phyloP scores from a whole-genome alignment of 768 basidiomycete species.

The Lactarius evosmus region DNA sequence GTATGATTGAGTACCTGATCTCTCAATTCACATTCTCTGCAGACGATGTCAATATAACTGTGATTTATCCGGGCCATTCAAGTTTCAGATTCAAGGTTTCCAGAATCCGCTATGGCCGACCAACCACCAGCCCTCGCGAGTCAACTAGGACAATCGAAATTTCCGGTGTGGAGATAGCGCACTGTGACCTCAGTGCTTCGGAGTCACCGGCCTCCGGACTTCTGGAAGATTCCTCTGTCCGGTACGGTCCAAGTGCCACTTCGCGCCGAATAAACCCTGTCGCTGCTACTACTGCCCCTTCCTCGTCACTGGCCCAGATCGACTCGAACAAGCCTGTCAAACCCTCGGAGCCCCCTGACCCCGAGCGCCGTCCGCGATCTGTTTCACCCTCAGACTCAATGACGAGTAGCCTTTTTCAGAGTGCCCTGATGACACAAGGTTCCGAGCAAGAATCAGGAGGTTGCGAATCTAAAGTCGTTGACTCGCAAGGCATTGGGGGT shows the following conservation, averaged over 20 bases:
- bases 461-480: background rate
- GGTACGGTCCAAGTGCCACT: background rate
- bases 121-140: constrained; percentile 31
- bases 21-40: constrained; percentile 78
- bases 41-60: constrained; percentile 59
- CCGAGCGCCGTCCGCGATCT: constrained; percentile 37
- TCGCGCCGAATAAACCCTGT: background rate
- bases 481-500: constrained; percentile 3
- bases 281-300: constrained; percentile 44
- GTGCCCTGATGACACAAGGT: constrained; percentile 40
- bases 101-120: constrained; percentile 57
- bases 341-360: constrained; percentile 76
- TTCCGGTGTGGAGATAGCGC: constrained; percentile 53
- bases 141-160: constrained; percentile 52
- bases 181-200: constrained; percentile 41
- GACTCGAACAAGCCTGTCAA: constrained; percentile 60
- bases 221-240: constrained; percentile 19
- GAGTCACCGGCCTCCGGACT: constrained; percentile 21
- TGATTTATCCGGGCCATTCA: constrained; percentile 62
- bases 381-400: constrained; percentile 41
- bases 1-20: constrained; percentile 73
- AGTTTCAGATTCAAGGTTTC: constrained; percentile 58
- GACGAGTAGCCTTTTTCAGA: constrained; percentile 74
- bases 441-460: background rate
- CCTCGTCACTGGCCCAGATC: constrained; percentile 28